Base-by-base conservation (phyloP, 495 filamentous ascomycete genomes). In the Trichoderma erinaceum region DNA sequence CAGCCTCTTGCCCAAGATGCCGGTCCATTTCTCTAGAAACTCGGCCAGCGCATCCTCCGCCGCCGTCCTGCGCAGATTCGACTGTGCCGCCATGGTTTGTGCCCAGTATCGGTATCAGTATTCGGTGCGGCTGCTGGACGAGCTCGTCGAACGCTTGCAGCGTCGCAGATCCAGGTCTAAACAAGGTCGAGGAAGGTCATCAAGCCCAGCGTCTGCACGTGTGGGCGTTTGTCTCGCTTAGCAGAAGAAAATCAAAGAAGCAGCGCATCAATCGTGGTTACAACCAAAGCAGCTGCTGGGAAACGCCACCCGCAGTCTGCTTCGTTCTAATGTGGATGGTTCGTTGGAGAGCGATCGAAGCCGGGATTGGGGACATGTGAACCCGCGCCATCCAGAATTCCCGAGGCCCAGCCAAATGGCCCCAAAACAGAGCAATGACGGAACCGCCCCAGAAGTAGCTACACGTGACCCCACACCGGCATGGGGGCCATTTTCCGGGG, bases 21-120 rank as follows among this genome's bases (percentile, higher is more conserved):
- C 75, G 41, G 81, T 74, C 76, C 92, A 95, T 70, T 88, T 87
- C 44, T 85, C 78, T 73, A 91, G 83, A 41, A 96, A 83, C 5
- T 81, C 80, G 15, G 87, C 79, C 74, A 96, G 81, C 68, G 90
- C 87, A 76, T 93, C 89, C 73, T 88, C 82, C 69, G 82, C 80
- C 66, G 78, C 80, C 70, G 84, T 82, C 69, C 81, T 81, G 65
- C 88, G 89, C 67, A 97, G 84, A 11, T 91, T 96, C 38, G 93
- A 97, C 79, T 96, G 93, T 70, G 84, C 87, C 65, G 93, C 92
- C 93, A 97, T 97, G 48, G 44, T 35, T 52, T 50, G 4, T 50
- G 2, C 35, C 35, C 8, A 21, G 48, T 52, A 11, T 23, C 48
- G 0, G 44, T 48, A 16, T n/a, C 29, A 29, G 29, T 29, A 29